Evolutionary conservation across 1,284 basidiomycete species (phyloP), one percentile per base, ranked within the genome.

Genomic region (Irpex sp.): DNA sequence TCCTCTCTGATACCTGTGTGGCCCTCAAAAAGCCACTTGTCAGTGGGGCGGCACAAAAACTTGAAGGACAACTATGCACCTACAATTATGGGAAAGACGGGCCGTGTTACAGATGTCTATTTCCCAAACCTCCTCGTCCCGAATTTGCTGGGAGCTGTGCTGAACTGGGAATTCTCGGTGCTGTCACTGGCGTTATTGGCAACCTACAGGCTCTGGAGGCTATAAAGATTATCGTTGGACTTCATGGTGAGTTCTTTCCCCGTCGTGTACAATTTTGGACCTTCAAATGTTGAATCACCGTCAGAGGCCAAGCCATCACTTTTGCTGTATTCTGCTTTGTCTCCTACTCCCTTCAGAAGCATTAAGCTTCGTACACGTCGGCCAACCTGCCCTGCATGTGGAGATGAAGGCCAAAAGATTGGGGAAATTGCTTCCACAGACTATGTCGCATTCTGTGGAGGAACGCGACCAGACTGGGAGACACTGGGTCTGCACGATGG

Each of bases 41-140:
- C 38, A 94, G 91, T 62, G 97, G 96, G 2, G 97, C 96, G 1
- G 97, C 97, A 0, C 93, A 98, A 70, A 87, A 91, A 58, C 90
- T 88, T 63, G 94, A 97, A 62, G 97, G 97, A 0, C 96, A 98
- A 73, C 84, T 98, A 52, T 91, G 89, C 65, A 83, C 88, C 2
- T 97, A 95, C 75, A 92, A 92, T 70, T 75, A 88, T 4, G 81
- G 79, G 21, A 73, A 79, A 19, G 76, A 83, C 13, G 91, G 96
- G 0, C 96, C 96, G 0, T 99, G 97, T 76, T 98, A 98, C 76
- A 84, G 97, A 3, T 99, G 97, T 73, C 77, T 99, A 34, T 98
- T 97, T 76, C 96, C 97, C 0, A 82, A 79, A 57, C 86, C 91
- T 3, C 86, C 89, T 13, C 82, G 85, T 2, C 82, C 80, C 49